Evolutionary conservation across 768 basidiomycete species (phyloP), one percentile per base, ranked within the genome.

Genomic region (Phaeotremella skinneri): DNA sequence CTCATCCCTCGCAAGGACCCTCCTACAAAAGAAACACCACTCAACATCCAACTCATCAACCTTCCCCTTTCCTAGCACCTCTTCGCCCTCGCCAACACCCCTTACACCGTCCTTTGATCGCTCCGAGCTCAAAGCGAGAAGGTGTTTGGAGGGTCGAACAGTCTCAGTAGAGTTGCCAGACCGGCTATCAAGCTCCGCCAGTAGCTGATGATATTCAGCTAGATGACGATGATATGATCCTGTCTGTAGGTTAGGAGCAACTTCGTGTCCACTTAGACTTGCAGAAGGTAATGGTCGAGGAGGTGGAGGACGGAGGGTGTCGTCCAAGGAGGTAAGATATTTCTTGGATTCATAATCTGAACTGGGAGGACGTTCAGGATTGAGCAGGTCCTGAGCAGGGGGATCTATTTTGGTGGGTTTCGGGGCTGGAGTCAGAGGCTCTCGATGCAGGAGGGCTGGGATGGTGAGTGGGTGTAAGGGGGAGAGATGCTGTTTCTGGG

Each of bases 41-140:
- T 62, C 60, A 13, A 57, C 49, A 14, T 52, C 55, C 16, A 62
- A 41, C 34, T 62, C 60, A 37, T 62, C 60, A 20, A 62, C 55
- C 23, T 30, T 52, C 6, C 29, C 26, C 16, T 6, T 29, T 16
- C 48, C 48, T 27, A 16, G 21, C 29, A 21, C 6, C 7, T 29
- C 29, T 14, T 14, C 25, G 13, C 37, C n/a, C 37, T 41, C 11
- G n/a, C n/a, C n/a, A n/a, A n/a, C n/a, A n/a, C n/a, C n/a, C n/a
- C n/a, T n/a, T n/a, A n/a, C n/a, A n/a, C n/a, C n/a, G n/a, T n/a
- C n/a, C n/a, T n/a, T n/a, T n/a, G n/a, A n/a, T n/a, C n/a, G n/a
- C n/a, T n/a, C n/a, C n/a, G n/a, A n/a, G n/a, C n/a, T n/a, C n/a
- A n/a, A n/a, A 37, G 34, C 34, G 34, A 37, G 34, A 7, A 37